Evolutionary conservation across 495 filamentous ascomycete genomes (phyloP).

Genomic region (Venustampulla echinocandica): DNA sequence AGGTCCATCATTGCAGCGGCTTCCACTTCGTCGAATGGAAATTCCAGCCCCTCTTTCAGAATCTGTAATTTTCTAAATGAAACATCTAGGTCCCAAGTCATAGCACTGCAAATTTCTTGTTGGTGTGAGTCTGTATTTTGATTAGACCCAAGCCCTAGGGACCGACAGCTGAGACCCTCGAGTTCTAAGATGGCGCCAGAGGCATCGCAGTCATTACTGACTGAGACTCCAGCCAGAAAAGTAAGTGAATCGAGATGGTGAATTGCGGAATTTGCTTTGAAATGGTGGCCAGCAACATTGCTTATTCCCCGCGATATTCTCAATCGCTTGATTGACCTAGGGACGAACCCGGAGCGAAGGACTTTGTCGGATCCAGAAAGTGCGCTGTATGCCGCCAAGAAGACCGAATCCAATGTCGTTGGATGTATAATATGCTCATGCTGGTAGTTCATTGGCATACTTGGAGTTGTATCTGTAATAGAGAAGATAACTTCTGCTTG

Average conservation of each 20-base stretch:
- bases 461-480: constrained; percentile 4
- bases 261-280: too few relatives aligned
- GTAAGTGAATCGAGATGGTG: too few relatives aligned
- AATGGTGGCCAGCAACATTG: too few relatives aligned
- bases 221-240: too few relatives aligned
- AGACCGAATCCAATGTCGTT: constrained; percentile 28
- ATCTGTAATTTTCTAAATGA: too few relatives aligned
- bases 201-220: too few relatives aligned
- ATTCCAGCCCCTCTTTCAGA: too few relatives aligned
- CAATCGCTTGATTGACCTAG: neutral
- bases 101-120: neutral
- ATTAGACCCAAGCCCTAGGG: too few relatives aligned
- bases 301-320: too few relatives aligned
- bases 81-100: too few relatives aligned
- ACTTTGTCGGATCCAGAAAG: neutral
- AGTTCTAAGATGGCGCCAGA: too few relatives aligned
- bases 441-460: constrained; percentile 34
- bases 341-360: neutral
- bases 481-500: neutral
- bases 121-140: neutral
- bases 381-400: neutral
- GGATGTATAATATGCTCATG: constrained; percentile 41
- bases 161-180: too few relatives aligned
- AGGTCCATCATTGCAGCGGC: neutral
- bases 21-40: neutral